Conservation (phyloP, 1,284 basidiomycete species). For the Bjerkandera adusta region DNA sequence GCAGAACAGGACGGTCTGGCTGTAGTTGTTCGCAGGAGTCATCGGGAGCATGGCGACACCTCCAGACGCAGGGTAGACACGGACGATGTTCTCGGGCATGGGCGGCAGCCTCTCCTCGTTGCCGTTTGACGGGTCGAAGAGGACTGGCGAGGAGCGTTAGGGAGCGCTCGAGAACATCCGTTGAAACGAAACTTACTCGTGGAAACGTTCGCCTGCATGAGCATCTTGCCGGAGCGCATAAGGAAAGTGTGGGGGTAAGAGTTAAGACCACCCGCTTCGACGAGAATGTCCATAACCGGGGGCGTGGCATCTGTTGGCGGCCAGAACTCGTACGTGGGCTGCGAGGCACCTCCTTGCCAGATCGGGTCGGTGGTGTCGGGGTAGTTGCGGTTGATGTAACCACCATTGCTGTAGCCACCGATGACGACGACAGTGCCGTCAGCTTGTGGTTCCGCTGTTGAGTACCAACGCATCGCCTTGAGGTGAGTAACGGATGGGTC, state of each 20-base stretch:
- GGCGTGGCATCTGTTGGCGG: conserved; percentile 54
- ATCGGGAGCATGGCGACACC: conserved; percentile 90
- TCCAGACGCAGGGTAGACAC: conserved; percentile 92
- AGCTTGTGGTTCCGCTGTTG: conserved; percentile 74
- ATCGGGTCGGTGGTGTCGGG: conserved; percentile 61
- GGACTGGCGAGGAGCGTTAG: conserved; percentile 35
- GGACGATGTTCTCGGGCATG: conserved; percentile 67
- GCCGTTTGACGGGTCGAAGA: conserved; percentile 64
- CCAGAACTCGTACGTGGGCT: conserved; percentile 80
- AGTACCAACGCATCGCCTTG: conserved; percentile 85
- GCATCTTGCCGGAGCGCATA: conserved; percentile 80
- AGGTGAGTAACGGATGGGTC: conserved; percentile 66
- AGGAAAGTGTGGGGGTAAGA: conserved; percentile 86
- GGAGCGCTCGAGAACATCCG: neutral
- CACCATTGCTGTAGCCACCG: conserved; percentile 82
- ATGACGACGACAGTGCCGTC: conserved; percentile 72
- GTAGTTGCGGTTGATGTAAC: conserved; percentile 84
- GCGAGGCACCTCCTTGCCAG: conserved; percentile 63
- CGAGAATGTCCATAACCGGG: conserved; percentile 75
- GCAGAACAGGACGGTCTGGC: conserved; percentile 85
- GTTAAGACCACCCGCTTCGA: conserved; percentile 85
- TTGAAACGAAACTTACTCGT: conserved; percentile 49
- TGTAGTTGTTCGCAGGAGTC: conserved; percentile 87
- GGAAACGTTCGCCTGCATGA: conserved; percentile 84
- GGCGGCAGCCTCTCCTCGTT: conserved; percentile 57